Conservation (phyloP, 2,329 filamentous ascomycete species). For the Cadophora sp. region DNA sequence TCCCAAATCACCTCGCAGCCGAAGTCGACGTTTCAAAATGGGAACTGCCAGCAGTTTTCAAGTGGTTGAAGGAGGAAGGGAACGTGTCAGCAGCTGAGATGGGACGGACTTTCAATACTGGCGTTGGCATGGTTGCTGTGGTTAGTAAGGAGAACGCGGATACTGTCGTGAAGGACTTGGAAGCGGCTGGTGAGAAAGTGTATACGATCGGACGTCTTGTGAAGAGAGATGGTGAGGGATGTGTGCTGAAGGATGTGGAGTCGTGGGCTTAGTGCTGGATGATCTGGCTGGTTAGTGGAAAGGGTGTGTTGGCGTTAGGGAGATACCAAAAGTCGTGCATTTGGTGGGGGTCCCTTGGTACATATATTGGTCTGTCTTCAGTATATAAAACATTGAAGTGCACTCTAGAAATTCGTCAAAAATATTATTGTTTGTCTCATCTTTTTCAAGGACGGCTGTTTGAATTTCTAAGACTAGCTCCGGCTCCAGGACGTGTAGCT, state of each 20-base stretch:
- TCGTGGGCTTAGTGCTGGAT: conserved; percentile 39
- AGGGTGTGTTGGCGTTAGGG: conserved; percentile 24
- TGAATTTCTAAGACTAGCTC: too few relatives aligned
- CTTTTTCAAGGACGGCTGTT: too few relatives aligned
- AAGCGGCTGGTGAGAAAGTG: conserved; percentile 76
- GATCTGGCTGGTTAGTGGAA: not conserved
- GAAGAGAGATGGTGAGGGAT: conserved; percentile 61
- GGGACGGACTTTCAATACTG: conserved; percentile 92
- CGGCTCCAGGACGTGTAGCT: too few relatives aligned
- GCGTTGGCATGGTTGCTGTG: conserved; percentile 91
- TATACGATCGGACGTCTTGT: conserved; percentile 77
- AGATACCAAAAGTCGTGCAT: conserved; percentile 35
- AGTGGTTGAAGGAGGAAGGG: conserved; percentile 79
- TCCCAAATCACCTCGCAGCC: conserved; percentile 77
- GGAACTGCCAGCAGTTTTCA: conserved; percentile 79
- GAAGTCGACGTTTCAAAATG: conserved; percentile 81
- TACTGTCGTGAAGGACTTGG: conserved; percentile 64
- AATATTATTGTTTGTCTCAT: too few relatives aligned
- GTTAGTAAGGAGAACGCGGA: conserved; percentile 71
- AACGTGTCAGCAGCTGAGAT: conserved; percentile 81
- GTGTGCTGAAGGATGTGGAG: conserved; percentile 64
- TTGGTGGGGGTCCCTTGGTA: not conserved
- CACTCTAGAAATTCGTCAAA: too few relatives aligned
- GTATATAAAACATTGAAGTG: not conserved
- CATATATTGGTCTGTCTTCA: not conserved